Base-by-base conservation (phyloP, 1,284 basidiomycete genomes). In the Pseudozyma sp. region DNA sequence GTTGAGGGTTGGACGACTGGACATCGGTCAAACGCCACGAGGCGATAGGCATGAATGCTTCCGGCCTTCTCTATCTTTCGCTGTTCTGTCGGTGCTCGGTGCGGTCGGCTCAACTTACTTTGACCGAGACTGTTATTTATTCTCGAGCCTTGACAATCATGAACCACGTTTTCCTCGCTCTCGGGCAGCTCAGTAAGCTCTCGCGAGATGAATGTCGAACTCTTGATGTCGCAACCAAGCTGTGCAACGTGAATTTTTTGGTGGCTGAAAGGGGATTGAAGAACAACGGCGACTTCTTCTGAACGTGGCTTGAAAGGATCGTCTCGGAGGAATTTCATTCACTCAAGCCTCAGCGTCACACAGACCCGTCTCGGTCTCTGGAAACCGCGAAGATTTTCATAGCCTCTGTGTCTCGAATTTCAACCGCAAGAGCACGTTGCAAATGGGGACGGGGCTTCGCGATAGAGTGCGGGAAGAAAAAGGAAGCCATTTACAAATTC, bases 221-320 rank as follows among this genome's bases (percentile, higher is more conserved):
- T 31, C 25, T 6, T 31, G 25, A 3, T 31, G 25, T 31, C 25
- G 25, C 39, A 40, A 40, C 39, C 39, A 12, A 40, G 11, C 39
- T n/a, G 39, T n/a, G 12, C 39, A 40, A 40, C 12, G 11, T 8
- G 8, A 40, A 40, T 3, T 40, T 12, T 40, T 12, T 47, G 45
- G 25, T 31, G 25, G 25, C 25, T 31, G 25, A 31, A 31, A 31
- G 25, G 25, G 47, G 47, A 16, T 16, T 8, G 34, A 55, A 38
- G 34, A 25, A 31, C 35, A 42, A 35, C 39, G 9, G 19, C 52
- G 52, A 40, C 25, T 39, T 31, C 52, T 53, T 48, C 44, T 19
- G 40, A 48, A 53, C 44, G 52, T 62, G 59, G 59, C 59, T 62
- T 61, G 52, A 45, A 31, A 39, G 18, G 44, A 60, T 54, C 58